These are phyloP conservation scores for Pittosporum tobira DNA, from an alignment of 129 eudicot species.

Conservation along the genomic window DNA sequence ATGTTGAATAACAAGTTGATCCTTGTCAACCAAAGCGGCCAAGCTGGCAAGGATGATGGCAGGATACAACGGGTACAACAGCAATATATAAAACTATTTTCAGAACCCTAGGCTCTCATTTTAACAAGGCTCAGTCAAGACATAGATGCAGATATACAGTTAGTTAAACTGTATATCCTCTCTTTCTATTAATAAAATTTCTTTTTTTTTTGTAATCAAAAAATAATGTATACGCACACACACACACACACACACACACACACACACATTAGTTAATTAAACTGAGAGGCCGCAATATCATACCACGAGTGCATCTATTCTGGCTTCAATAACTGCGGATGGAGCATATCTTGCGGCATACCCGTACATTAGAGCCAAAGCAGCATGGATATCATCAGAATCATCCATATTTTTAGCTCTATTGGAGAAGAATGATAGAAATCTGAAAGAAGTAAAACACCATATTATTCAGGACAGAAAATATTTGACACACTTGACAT, in stretches of 20 bases:
- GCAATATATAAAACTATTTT: too few species aligned
- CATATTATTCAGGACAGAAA: conserved; percentile 1
- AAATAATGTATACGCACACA: too few species aligned
- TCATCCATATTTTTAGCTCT: conserved; percentile 65
- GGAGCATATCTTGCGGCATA: conserved; percentile 99
- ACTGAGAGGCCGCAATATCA: neutral
- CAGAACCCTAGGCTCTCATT: too few species aligned
- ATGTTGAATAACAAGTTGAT: too few species aligned
- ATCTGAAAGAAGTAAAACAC: conserved; percentile 42
- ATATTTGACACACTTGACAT: neutral
- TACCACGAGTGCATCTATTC: conserved; percentile 99
- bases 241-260: too few species aligned
- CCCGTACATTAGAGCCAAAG: conserved; percentile 97
- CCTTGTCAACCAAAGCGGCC: too few species aligned
- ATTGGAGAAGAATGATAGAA: conserved; percentile 77
- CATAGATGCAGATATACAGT: conserved; percentile 1
- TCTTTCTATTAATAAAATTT: too few species aligned
- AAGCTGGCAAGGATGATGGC: neutral
- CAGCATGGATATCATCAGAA: conserved; percentile 98
- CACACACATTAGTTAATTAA: too few species aligned
- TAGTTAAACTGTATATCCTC: too few species aligned
- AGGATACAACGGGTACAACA: neutral
- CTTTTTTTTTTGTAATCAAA: too few species aligned
- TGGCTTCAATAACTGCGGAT: conserved; percentile 94
- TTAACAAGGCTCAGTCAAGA: neutral